Evolutionary conservation across 352 stramenopile genomes (phyloP), one percentile per base, ranked within the genome.

Genomic region (Globisporangium viniferum): DNA sequence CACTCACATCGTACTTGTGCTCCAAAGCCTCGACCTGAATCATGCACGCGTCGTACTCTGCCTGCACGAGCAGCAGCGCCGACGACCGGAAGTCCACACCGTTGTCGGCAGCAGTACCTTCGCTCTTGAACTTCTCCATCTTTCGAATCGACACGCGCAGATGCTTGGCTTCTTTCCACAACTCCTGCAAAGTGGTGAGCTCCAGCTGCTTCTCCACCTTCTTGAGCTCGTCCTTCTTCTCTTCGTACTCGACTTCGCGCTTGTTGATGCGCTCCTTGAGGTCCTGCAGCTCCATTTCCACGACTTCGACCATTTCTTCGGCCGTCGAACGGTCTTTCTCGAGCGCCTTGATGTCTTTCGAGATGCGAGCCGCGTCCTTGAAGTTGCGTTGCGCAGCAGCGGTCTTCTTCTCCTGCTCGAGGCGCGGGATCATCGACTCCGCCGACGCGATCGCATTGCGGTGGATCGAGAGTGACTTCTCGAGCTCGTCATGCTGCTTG

Each of bases 271-370:
- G 80, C 53, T 93, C 86, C 54, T 82, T 82, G 22, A 93, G 57
- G 35, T 95, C 88, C 64, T 92, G 78, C 3, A 95, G 76, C 60
- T 94, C 88, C 84, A 93, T 94, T 36, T 90, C 84, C 1, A 93
- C 80, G 41, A 91, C 83, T 67, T 93, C 82, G 18, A 93, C 85
- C 81, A 88, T 91, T 49, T 94, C 88, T 67, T 95, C 88, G 0
- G 88, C 88, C 0, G 78, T 90, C 15, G 75, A 74, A 29, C 87
- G 82, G 72, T 95, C 88, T 56, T 95, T 95, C 71, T 95, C 88
- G 3, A 95, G 60, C 20, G 82, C 81, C 74, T 95, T 95, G 62
- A 95, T 93, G 55, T 94, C 88, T 64, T 95, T 94, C 4, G 88
- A 94, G 24, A 95, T 90, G 22, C 86, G 76, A 2, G 88, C 88